Evolutionary conservation across 495 filamentous ascomycete genomes (phyloP).

Genomic region (Hyaloscypha finlandica): DNA sequence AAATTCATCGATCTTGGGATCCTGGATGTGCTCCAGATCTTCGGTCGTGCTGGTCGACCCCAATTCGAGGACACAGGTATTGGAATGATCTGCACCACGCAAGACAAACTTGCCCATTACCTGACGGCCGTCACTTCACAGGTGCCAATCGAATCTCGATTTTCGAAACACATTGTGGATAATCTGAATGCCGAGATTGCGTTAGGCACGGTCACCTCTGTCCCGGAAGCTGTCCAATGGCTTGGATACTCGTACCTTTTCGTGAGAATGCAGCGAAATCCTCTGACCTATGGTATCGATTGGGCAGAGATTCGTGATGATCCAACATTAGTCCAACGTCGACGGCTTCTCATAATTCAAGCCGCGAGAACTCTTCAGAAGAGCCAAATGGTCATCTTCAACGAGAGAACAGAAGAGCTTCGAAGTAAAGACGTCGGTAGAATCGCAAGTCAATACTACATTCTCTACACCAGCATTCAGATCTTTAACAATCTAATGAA

Average conservation of each 20-base stretch:
- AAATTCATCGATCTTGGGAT: constrained; percentile 97
- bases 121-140: constrained; percentile 91
- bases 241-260: constrained; percentile 97
- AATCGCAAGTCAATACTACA: constrained; percentile 97
- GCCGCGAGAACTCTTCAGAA: constrained; percentile 83
- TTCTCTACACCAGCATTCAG: constrained; percentile 87
- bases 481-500: constrained; percentile 95
- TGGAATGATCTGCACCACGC: constrained; percentile 93
- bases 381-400: constrained; percentile 98
- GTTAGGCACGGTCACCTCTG: constrained; percentile 91
- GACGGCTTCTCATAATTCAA: constrained; percentile 80
- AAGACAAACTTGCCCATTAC: constrained; percentile 92
- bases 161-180: constrained; percentile 88
- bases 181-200: constrained; percentile 96
- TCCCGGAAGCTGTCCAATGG: constrained; percentile 94
- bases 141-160: constrained; percentile 91
- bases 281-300: constrained; percentile 92
- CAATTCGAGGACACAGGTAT: constrained; percentile 97
- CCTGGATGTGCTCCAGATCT: constrained; percentile 96
- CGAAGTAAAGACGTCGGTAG: constrained; percentile 91
- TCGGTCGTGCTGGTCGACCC: constrained; percentile 94
- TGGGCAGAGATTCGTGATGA: constrained; percentile 90
- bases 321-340: constrained; percentile 76
- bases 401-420: constrained; percentile 87
- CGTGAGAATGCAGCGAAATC: constrained; percentile 91